Percentiles rank a stretch among this genome's conserved stretches.
Evolutionary conservation across 2,329 filamentous ascomycete species (phyloP).

Genomic region (Fragosphaeria purpurea): DNA sequence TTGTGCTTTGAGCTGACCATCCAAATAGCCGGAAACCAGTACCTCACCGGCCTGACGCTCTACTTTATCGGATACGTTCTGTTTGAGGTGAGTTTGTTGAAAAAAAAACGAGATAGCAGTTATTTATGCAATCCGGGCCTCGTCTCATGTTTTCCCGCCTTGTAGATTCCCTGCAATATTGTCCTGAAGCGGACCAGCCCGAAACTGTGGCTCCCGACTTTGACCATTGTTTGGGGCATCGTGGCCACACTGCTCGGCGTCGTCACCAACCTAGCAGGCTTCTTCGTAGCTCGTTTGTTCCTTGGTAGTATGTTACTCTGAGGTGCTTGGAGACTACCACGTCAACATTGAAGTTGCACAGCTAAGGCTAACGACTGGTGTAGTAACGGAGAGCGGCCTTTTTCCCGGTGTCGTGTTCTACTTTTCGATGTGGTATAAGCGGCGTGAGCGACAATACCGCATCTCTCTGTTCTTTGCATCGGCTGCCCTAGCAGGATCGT

Average conservation of each 20-base stretch:
- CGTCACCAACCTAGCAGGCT: constrained; percentile 38
- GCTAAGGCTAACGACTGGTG: too few species aligned
- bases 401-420: constrained; percentile 43
- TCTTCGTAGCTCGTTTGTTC: constrained; percentile 30
- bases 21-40: constrained; percentile 44
- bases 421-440: constrained; percentile 46
- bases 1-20: too few species aligned
- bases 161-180: constrained; percentile 50
- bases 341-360: too few species aligned
- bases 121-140: too few species aligned
- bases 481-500: constrained; percentile 44
- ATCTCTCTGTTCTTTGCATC: constrained; percentile 47
- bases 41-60: constrained; percentile 54
- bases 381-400: constrained; percentile 38
- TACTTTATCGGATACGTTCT: constrained; percentile 55
- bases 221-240: constrained; percentile 46
- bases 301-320: too few species aligned
- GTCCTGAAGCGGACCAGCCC: constrained; percentile 51
- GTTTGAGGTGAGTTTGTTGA: constrained; percentile 34
- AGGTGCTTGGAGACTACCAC: too few species aligned
- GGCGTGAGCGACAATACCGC: constrained; percentile 43
- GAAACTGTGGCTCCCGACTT: constrained; percentile 43
- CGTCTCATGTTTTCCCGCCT: not conserved
- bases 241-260: constrained; percentile 43
- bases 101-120: too few species aligned